phyloP scores from a whole-genome alignment of 306 rosid species.

The Ormosia semicastrata region DNA sequence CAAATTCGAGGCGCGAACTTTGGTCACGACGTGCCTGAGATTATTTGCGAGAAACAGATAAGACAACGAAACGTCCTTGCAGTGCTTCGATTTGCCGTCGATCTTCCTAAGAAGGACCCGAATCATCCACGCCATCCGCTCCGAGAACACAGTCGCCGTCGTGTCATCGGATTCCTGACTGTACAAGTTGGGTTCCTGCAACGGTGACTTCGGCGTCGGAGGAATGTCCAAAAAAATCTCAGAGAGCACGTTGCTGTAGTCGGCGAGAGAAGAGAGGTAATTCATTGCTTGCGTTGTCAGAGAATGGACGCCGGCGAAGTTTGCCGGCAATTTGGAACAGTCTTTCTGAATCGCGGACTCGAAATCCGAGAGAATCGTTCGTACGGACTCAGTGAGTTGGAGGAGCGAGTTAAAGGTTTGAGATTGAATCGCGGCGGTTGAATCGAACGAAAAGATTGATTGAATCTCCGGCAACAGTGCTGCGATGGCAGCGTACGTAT shows the following conservation, averaged over 20 bases:
- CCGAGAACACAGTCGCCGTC: constrained; percentile 13
- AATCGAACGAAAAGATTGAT: constrained; percentile 49
- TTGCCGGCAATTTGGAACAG: constrained; percentile 27
- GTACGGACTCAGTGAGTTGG: constrained; percentile 40
- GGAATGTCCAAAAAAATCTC: constrained; percentile 53
- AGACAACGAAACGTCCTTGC: constrained; percentile 50
- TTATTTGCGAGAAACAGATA: constrained; percentile 68
- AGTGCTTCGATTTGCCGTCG: constrained; percentile 55
- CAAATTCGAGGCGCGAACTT: constrained; percentile 52
- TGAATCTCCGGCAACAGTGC: constrained; percentile 59
- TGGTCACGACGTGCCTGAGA: constrained; percentile 47
- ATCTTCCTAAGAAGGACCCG: constrained; percentile 66
- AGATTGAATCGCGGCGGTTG: constrained; percentile 34
- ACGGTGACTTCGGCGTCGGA: constrained; percentile 16
- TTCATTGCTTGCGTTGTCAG: constrained; percentile 46
- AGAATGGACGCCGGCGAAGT: constrained; percentile 47
- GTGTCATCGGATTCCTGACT: constrained; percentile 29
- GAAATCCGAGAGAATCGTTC: constrained; percentile 37
- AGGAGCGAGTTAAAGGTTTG: constrained; percentile 43
- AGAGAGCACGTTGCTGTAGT: constrained; percentile 45
- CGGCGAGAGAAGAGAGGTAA: constrained; percentile 52
- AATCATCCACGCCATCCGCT: constrained; percentile 50
- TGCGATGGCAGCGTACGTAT: constrained; percentile 47
- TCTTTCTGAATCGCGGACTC: constrained; percentile 53
- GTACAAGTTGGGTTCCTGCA: constrained; percentile 44